Percentiles rank a stretch among this genome's conserved stretches.
Evolutionary conservation across 768 basidiomycete species (phyloP).

Genomic region (Amanita jacksonii): DNA sequence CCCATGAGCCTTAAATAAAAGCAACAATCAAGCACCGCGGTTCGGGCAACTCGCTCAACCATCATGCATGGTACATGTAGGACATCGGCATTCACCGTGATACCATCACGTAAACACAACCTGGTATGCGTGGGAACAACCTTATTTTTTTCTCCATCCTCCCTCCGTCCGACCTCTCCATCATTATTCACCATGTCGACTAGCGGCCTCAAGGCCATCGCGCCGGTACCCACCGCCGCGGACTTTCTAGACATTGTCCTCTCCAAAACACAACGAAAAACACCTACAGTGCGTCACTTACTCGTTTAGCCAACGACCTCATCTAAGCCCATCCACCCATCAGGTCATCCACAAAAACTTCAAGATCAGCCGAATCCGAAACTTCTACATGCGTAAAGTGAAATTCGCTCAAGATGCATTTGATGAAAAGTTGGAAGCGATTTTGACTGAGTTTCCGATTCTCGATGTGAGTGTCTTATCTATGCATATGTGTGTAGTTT

Average conservation of each 20-base stretch:
- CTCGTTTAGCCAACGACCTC: background rate
- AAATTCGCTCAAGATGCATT: constrained; percentile 97
- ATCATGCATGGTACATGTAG: too few species aligned
- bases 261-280: constrained; percentile 94
- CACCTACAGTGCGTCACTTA: constrained; percentile 64
- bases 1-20: too few species aligned
- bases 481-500: background rate
- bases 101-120: too few species aligned
- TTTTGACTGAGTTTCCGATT: constrained; percentile 94
- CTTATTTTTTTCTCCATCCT: too few species aligned
- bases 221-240: constrained; percentile 93
- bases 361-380: constrained; percentile 97
- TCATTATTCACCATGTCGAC: constrained; percentile 51
- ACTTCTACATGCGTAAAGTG: constrained; percentile 99
- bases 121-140: too few species aligned
- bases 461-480: constrained; percentile 64
- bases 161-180: background rate
- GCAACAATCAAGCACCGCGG: too few species aligned
- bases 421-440: constrained; percentile 89
- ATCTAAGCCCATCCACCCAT: background rate
- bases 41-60: too few species aligned
- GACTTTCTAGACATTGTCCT: constrained; percentile 94
- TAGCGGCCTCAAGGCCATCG: constrained; percentile 91
- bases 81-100: too few species aligned
- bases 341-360: constrained; percentile 99